A percentile compares a stretch with the other conserved stretches of the same genome.
Evolutionary conservation across 257 asterid genomes (phyloP).

Genomic region (Plantago elongata): DNA sequence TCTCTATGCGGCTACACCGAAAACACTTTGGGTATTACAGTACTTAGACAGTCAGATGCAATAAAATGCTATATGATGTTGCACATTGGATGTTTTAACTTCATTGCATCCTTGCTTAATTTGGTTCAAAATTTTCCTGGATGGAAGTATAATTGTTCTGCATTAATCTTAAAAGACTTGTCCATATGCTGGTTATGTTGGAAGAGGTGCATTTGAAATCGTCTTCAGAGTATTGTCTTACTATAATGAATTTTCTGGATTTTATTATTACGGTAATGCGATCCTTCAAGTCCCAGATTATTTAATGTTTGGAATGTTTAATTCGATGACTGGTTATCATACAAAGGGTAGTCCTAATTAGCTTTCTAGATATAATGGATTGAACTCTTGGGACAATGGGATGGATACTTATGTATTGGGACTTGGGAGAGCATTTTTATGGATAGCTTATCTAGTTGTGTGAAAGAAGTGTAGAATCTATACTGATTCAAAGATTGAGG

Average conservation of each 20-base stretch:
- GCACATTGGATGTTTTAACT: no score
- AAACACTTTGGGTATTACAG: no score
- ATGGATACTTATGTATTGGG: background rate
- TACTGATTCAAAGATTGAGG: no score
- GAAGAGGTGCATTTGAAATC: background rate
- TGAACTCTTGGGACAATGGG: background rate
- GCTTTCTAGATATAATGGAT: background rate
- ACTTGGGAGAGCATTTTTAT: background rate
- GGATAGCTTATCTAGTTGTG: background rate
- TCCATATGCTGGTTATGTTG: background rate
- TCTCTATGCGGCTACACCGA: no score
- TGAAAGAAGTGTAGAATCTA: no score
- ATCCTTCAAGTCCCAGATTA: background rate
- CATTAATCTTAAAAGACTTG: background rate
- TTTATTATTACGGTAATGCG: background rate
- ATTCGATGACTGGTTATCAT: background rate
- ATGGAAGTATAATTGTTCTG: no score
- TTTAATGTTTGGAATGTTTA: background rate
- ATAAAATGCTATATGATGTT: no score
- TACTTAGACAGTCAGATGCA: no score
- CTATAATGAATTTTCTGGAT: background rate
- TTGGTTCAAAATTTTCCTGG: no score
- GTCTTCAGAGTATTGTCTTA: background rate
- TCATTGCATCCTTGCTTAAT: no score
- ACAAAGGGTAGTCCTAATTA: background rate